phyloP scores from a whole-genome alignment of 768 basidiomycete genomes.

The Mycena venus region DNA sequence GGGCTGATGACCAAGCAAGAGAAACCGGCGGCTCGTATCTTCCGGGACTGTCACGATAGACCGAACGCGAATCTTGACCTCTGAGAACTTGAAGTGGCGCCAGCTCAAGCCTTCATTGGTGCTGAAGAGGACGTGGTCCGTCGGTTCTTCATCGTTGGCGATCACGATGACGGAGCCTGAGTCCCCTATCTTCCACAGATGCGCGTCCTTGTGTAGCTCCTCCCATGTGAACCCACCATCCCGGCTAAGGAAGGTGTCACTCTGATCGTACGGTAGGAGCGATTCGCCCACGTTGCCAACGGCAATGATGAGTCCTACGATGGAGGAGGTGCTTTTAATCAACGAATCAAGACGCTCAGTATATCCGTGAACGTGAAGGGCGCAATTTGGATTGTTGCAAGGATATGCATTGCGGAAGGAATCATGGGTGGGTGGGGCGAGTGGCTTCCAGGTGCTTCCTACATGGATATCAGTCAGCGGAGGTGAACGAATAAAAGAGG shows the following conservation, averaged over 20 bases:
- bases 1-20: conserved; percentile 80
- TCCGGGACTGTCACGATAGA: conserved; percentile 88
- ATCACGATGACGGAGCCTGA: conserved; percentile 94
- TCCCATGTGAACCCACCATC: conserved; percentile 98
- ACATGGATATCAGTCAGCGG: not conserved
- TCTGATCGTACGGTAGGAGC: conserved; percentile 84
- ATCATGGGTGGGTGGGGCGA: conserved; percentile 81
- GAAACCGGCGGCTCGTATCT: conserved; percentile 92
- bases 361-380: conserved; percentile 94
- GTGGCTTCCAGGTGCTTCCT: conserved; percentile 90
- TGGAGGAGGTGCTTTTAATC: conserved; percentile 91
- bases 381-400: conserved; percentile 79
- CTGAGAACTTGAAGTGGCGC: conserved; percentile 88
- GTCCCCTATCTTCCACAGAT: conserved; percentile 98
- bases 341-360: conserved; percentile 91
- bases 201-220: conserved; percentile 97
- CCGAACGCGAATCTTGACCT: conserved; percentile 78
- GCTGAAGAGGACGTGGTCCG: conserved; percentile 89
- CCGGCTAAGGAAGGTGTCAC: conserved; percentile 95
- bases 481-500: not conserved
- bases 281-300: conserved; percentile 95
- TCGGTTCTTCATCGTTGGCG: conserved; percentile 94
- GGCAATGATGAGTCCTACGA: conserved; percentile 93
- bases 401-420: conserved; percentile 79
- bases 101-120: conserved; percentile 90